phyloP scores from a whole-genome alignment of 768 basidiomycete genomes.

The Pholiota conissans region DNA sequence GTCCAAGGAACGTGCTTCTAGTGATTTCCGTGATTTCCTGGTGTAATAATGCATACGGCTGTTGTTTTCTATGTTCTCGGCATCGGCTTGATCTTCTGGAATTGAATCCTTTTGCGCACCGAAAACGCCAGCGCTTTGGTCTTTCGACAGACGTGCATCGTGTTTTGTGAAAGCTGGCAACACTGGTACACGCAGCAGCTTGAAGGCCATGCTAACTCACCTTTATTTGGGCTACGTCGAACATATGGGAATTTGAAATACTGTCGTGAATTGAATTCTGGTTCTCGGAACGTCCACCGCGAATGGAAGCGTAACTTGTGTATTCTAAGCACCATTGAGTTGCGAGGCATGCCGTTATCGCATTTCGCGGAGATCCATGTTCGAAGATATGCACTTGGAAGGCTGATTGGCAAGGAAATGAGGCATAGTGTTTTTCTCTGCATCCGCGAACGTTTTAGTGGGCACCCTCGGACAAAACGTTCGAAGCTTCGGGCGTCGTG shows the following conservation, averaged over 20 bases:
- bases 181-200: too few relatives aligned
- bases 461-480: background rate
- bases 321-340: background rate
- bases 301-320: background rate
- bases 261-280: background rate
- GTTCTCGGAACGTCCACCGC: background rate
- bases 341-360: slow-evolving; percentile 5
- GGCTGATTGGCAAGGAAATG: background rate
- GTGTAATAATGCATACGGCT: too few relatives aligned
- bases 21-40: too few relatives aligned
- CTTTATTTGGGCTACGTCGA: background rate
- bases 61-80: too few relatives aligned
- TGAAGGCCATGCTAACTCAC: too few relatives aligned
- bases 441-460: background rate
- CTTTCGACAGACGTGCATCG: too few relatives aligned
- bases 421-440: background rate
- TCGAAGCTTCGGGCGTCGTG: too few relatives aligned
- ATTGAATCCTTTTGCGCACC: too few relatives aligned
- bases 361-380: slow-evolving; percentile 4
- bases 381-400: background rate
- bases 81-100: too few relatives aligned
- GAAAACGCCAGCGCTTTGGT: too few relatives aligned
- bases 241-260: background rate
- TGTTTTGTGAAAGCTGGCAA: too few relatives aligned
- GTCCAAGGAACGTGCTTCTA: too few relatives aligned